These are phyloP conservation scores for Amphichorda felina DNA, from an alignment of 2,329 filamentous ascomycete genomes.

Conservation along the genomic window DNA sequence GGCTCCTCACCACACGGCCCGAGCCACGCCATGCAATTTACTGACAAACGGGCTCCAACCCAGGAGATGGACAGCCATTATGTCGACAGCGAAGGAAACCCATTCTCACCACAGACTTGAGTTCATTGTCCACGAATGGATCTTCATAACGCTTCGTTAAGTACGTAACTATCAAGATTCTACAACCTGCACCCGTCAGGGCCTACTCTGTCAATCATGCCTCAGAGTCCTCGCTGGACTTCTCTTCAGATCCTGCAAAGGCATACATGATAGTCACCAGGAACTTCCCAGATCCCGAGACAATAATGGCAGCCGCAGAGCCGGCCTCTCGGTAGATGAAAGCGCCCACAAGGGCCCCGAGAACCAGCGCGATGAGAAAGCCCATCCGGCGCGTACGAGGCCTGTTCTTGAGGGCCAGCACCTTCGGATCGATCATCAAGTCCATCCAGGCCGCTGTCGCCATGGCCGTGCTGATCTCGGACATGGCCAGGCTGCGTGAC, in stretches of 20 bases:
- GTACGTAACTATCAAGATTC: too few species aligned
- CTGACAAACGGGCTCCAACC: too few species aligned
- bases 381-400: slow-evolving; percentile 34
- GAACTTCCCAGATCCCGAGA: slow-evolving; percentile 32
- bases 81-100: too few species aligned
- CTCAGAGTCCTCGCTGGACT: background rate
- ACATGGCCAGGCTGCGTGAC: slow-evolving; percentile 39
- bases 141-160: too few species aligned
- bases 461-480: slow-evolving; percentile 54
- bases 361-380: slow-evolving; percentile 34
- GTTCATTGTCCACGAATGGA: too few species aligned
- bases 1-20: too few species aligned
- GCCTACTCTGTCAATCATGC: too few species aligned
- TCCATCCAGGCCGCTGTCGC: slow-evolving; percentile 53
- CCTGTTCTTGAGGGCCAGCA: slow-evolving; percentile 34
- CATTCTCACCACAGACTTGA: too few species aligned
- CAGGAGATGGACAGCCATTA: too few species aligned
- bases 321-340: slow-evolving; percentile 30
- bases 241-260: slow-evolving; percentile 24
- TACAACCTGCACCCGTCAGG: too few species aligned
- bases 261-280: slow-evolving; percentile 31
- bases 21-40: too few species aligned
- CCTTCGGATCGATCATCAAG: slow-evolving; percentile 39
- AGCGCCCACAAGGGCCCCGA: slow-evolving; percentile 39
- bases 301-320: slow-evolving; percentile 27